Conservation (phyloP, 2,329 filamentous ascomycete genomes). For the Phoma sp. region DNA sequence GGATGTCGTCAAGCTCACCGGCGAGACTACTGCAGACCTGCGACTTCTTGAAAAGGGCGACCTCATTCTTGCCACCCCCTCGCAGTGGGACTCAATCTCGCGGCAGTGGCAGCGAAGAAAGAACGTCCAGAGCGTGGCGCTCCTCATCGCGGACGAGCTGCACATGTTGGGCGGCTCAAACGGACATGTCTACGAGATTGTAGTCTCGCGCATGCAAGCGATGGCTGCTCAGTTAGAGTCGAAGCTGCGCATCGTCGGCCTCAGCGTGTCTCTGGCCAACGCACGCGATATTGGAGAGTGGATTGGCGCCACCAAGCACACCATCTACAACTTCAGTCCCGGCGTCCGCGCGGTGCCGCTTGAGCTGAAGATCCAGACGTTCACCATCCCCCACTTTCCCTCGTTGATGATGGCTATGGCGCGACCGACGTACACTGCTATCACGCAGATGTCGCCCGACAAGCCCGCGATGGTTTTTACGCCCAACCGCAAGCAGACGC, state of each 20-base stretch:
- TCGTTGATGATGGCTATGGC: conserved; percentile 99
- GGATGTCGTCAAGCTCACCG: conserved; percentile 88
- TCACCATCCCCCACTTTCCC: conserved; percentile 94
- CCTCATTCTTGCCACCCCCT: conserved; percentile 87
- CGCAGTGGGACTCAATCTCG: conserved; percentile 95
- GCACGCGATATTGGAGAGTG: conserved; percentile 94
- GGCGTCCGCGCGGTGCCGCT: conserved; percentile 86
- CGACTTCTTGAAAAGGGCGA: conserved; percentile 88
- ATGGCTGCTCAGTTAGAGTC: conserved; percentile 88
- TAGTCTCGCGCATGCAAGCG: conserved; percentile 97
- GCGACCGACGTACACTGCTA: conserved; percentile 87
- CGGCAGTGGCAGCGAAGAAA: conserved; percentile 96
- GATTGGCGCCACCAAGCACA: conserved; percentile 97
- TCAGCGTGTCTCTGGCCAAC: conserved; percentile 92
- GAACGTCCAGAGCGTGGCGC: conserved; percentile 86
- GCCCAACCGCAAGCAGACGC: conserved; percentile 89
- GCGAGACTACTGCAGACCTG: conserved; percentile 88
- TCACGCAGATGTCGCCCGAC: conserved; percentile 84
- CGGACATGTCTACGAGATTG: conserved; percentile 92
- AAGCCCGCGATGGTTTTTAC: conserved; percentile 93
- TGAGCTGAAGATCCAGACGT: conserved; percentile 94
- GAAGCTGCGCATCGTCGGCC: conserved; percentile 82
- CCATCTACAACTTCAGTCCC: conserved; percentile 98
- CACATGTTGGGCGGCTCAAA: conserved; percentile 87
- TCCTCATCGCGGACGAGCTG: conserved; percentile 94